phyloP scores from a whole-genome alignment of 164 flowering plant species.

The Vitis vinifera region ASM3070453v1 NC_081818.1:1380001-1380500 shows the following conservation, averaged over 20 bases:
- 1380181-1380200: slow-evolving; percentile 62
- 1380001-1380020: background rate
- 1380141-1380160: slow-evolving; percentile 29
- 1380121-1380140: slow-evolving; percentile 27
- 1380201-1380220: slow-evolving; percentile 72
- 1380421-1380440: too few species aligned
- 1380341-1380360: too few species aligned
- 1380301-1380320: background rate
- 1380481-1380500: background rate
- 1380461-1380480: too few species aligned
- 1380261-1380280: slow-evolving; percentile 76
- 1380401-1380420: too few species aligned
- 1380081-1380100: slow-evolving; percentile 27
- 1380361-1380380: too few species aligned
- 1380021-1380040: slow-evolving; percentile 21
- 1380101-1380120: slow-evolving; percentile 32
- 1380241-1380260: slow-evolving; percentile 71
- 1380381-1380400: too few species aligned
- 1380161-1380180: slow-evolving; percentile 53
- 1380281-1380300: slow-evolving; percentile 72
- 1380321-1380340: too few species aligned
- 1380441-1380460: too few species aligned
- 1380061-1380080: slow-evolving; percentile 34
- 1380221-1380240: slow-evolving; percentile 85
- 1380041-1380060: slow-evolving; percentile 59